phyloP scores from a whole-genome alignment of 768 basidiomycete species.

The Mycena capillaripes region DNA sequence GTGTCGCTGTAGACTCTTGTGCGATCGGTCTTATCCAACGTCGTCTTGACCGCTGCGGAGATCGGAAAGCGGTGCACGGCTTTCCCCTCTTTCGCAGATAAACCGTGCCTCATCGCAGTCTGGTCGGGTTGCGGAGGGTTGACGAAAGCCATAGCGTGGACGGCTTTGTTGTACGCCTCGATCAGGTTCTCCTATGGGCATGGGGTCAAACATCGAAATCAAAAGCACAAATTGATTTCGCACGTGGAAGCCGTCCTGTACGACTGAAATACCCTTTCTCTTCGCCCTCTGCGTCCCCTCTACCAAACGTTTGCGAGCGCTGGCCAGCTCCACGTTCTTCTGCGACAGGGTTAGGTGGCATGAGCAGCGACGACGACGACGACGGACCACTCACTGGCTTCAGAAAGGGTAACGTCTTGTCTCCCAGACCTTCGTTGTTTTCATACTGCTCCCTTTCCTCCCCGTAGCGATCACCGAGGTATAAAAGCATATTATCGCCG shows the following conservation, averaged over 20 bases:
- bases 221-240: background rate
- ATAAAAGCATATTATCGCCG: background rate
- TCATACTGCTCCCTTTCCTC: background rate
- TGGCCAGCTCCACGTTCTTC: background rate
- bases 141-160: slow-evolving; percentile 26
- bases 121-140: background rate
- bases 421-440: background rate
- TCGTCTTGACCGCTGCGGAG: background rate
- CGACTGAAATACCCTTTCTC: background rate
- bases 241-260: background rate
- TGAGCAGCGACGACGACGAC: background rate
- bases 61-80: background rate
- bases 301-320: background rate
- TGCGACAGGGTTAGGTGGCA: background rate
- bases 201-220: background rate
- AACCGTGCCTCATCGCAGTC: background rate
- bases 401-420: background rate
- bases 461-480: background rate
- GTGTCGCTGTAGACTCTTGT: background rate
- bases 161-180: slow-evolving; percentile 42
- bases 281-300: background rate
- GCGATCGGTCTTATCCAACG: background rate
- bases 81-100: background rate
- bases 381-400: too few species aligned
- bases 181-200: slow-evolving; percentile 37